A percentile compares a stretch with the other conserved stretches of the same genome.
These are phyloP conservation scores for Ogataea nonfermentans DNA, from an alignment of 805 yeast genomes.

Conservation along the genomic window DNA sequence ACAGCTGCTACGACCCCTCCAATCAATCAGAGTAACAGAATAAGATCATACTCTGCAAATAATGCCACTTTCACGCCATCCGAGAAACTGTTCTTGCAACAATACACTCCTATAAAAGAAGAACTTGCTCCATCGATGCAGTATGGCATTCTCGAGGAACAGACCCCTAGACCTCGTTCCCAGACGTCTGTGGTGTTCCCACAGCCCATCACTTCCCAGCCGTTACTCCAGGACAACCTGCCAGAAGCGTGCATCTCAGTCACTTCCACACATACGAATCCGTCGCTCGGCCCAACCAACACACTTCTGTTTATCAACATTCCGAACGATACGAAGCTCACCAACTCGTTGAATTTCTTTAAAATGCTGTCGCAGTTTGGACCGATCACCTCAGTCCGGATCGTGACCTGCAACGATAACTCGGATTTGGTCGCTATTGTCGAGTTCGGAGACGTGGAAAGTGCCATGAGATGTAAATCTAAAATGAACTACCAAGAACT, in stretches of 20 bases:
- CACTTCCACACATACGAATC: slow-evolving; percentile 71
- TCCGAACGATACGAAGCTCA: slow-evolving; percentile 44
- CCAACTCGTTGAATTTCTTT: slow-evolving; percentile 54
- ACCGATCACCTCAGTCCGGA: slow-evolving; percentile 54
- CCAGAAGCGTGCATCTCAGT: slow-evolving; percentile 57
- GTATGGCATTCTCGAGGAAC: slow-evolving; percentile 14
- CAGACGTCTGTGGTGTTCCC: slow-evolving; percentile 36
- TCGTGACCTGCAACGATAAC: slow-evolving; percentile 43
- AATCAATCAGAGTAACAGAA: slow-evolving; percentile 28
- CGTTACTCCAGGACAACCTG: slow-evolving; percentile 52
- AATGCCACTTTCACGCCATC: slow-evolving; percentile 29
- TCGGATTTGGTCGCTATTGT: slow-evolving; percentile 52
- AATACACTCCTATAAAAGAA: slow-evolving; percentile 28
- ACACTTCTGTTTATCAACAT: slow-evolving; percentile 77
- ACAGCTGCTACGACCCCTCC: slow-evolving; percentile 19
- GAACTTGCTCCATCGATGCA: slow-evolving; percentile 17
- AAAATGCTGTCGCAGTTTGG: slow-evolving; percentile 62
- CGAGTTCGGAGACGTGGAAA: slow-evolving; percentile 68
- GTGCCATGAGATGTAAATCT: slow-evolving; percentile 77
- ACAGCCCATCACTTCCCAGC: slow-evolving; percentile 15
- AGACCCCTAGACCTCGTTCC: slow-evolving; percentile 38
- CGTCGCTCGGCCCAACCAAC: slow-evolving; percentile 71
- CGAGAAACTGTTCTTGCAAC: slow-evolving; percentile 28
- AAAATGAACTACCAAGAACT: slow-evolving; percentile 80
- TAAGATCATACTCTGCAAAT: slow-evolving; percentile 52